Evolutionary conservation across 116 monocot species (phyloP).

Genomic region (Trichopus zeylanicus): DNA sequence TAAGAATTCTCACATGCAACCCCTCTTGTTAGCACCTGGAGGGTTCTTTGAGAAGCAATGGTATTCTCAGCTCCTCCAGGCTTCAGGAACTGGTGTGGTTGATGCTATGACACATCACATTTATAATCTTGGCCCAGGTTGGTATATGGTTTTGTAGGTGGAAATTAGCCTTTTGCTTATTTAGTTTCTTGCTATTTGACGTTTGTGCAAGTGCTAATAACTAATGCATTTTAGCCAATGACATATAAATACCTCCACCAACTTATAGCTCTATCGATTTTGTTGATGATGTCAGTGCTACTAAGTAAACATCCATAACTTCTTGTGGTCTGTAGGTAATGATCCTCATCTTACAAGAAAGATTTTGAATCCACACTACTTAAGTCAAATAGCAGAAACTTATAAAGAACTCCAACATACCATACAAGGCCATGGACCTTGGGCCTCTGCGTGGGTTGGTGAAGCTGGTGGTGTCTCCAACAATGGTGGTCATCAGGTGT

Average conservation of each 20-base stretch:
- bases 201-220: too few relatives aligned
- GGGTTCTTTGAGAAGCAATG: slow-evolving; percentile 80
- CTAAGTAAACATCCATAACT: too few relatives aligned
- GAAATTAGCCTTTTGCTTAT: neutral
- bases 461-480: slow-evolving; percentile 87
- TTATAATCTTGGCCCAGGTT: slow-evolving; percentile 85
- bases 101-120: slow-evolving; percentile 75
- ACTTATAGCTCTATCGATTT: too few relatives aligned
- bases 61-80: slow-evolving; percentile 67
- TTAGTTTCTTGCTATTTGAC: too few relatives aligned
- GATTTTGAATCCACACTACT: slow-evolving; percentile 47
- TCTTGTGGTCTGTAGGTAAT: slow-evolving; percentile 29
- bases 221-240: too few relatives aligned
- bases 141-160: neutral
- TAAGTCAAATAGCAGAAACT: slow-evolving; percentile 25
- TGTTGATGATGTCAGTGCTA: neutral
- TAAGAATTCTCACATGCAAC: slow-evolving; percentile 10
- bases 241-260: too few relatives aligned
- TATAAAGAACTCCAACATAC: slow-evolving; percentile 47
- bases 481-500: slow-evolving; percentile 60
- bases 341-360: slow-evolving; percentile 33
- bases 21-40: slow-evolving; percentile 66
- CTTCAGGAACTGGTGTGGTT: slow-evolving; percentile 50
- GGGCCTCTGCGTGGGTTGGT: slow-evolving; percentile 79
- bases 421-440: slow-evolving; percentile 48